Conservation (phyloP, 306 rosid species). For the Pyrus betulifolia region DNA sequence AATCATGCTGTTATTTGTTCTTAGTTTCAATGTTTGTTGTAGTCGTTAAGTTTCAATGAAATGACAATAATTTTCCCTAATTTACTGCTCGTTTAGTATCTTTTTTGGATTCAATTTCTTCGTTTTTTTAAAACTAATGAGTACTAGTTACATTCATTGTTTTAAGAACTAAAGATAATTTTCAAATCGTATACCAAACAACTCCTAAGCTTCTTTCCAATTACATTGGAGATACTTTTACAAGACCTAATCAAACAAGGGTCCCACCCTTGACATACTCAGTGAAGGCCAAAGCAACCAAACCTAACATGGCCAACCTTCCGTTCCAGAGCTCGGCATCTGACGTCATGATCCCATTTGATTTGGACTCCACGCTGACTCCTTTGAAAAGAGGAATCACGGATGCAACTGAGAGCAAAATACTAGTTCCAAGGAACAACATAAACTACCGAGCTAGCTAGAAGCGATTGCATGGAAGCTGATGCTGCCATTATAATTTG, state of each 20-base stretch:
- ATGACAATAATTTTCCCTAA: no score
- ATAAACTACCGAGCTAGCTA: slow-evolving; percentile 19
- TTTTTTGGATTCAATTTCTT: no score
- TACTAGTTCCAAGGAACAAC: slow-evolving; percentile 56
- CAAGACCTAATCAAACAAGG: slow-evolving; percentile 27
- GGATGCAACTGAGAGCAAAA: slow-evolving; percentile 54
- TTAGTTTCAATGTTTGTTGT: no score
- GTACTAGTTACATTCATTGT: no score
- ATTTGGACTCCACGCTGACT: slow-evolving; percentile 60
- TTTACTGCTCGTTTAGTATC: no score
- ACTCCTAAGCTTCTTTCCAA: no score
- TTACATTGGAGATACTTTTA: no score
- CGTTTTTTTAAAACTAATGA: no score
- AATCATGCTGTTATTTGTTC: no score
- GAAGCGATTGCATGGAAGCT: slow-evolving; percentile 30
- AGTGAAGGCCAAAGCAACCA: slow-evolving; percentile 10
- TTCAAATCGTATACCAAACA: no score
- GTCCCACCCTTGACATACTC: slow-evolving; percentile 67
- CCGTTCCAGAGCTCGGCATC: slow-evolving; percentile 82
- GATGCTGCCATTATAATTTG: slow-evolving; percentile 32
- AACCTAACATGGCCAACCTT: slow-evolving; percentile 75
- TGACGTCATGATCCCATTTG: slow-evolving; percentile 49
- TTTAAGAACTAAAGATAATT: no score
- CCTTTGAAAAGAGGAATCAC: slow-evolving; percentile 61
- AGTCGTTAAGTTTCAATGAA: no score